Percentiles rank a stretch among this genome's conserved stretches.
phyloP scores from a whole-genome alignment of 1,284 basidiomycete species.

The Inonotus hispidus region DNA sequence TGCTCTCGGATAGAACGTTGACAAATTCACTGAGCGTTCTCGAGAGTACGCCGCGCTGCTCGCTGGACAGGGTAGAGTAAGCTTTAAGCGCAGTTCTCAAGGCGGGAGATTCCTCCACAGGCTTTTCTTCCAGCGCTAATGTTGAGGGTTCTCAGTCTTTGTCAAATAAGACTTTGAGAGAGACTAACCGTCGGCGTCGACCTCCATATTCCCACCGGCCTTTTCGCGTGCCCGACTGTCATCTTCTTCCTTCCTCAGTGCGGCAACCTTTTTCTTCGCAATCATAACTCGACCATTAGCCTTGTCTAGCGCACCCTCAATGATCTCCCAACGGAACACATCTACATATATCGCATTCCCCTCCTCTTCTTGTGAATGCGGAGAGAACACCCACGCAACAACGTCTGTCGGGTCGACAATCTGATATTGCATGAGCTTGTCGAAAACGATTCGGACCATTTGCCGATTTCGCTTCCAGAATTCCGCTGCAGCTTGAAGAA shows the following conservation, averaged over 20 bases:
- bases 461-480: slow-evolving; percentile 84
- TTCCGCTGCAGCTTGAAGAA: slow-evolving; percentile 61
- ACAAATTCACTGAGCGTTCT: slow-evolving; percentile 69
- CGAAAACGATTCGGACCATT: slow-evolving; percentile 87
- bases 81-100: slow-evolving; percentile 67
- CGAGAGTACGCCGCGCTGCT: slow-evolving; percentile 68
- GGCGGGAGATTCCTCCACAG: slow-evolving; percentile 55
- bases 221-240: slow-evolving; percentile 71
- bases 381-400: slow-evolving; percentile 77
- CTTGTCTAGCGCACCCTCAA: slow-evolving; percentile 81
- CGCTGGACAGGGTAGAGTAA: slow-evolving; percentile 61
- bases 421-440: slow-evolving; percentile 98
- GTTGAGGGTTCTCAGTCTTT: neutral
- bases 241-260: slow-evolving; percentile 81
- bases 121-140: slow-evolving; percentile 38
- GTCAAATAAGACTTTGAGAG: slow-evolving; percentile 25
- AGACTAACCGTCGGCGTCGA: slow-evolving; percentile 60
- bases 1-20: slow-evolving; percentile 44
- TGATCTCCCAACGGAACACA: slow-evolving; percentile 75
- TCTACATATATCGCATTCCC: slow-evolving; percentile 37
- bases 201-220: slow-evolving; percentile 63
- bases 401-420: slow-evolving; percentile 94
- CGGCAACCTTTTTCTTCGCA: slow-evolving; percentile 65
- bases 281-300: slow-evolving; percentile 81
- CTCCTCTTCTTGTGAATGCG: slow-evolving; percentile 31